A percentile compares a stretch with the other conserved stretches of the same genome.
Evolutionary conservation across 2,329 filamentous ascomycete species (phyloP).

Genomic region (Beauveria medogensis): DNA sequence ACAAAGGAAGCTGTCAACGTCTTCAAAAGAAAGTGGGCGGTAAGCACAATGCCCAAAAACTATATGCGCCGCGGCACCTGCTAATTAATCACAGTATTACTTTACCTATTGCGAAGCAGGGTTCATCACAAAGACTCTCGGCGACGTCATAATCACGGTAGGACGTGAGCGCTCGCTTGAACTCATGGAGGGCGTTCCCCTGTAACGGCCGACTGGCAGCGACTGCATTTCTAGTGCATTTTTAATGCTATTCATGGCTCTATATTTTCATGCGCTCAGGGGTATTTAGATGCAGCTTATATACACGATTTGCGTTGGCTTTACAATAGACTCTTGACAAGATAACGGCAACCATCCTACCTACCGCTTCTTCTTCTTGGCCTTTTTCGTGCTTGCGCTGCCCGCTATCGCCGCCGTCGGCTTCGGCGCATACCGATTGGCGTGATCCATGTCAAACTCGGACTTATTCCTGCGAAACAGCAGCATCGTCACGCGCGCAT

Average conservation of each 20-base stretch:
- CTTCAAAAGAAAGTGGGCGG: constrained; percentile 65
- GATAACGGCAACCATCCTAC: background rate
- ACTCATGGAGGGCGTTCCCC: constrained; percentile 62
- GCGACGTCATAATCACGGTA: constrained; percentile 65
- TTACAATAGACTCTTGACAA: background rate
- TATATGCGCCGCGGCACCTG: background rate
- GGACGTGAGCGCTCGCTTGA: constrained; percentile 56
- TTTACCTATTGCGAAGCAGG: constrained; percentile 70
- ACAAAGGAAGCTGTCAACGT: constrained; percentile 54
- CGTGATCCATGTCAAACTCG: constrained; percentile 74
- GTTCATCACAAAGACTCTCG: constrained; percentile 62
- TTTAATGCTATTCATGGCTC: background rate
- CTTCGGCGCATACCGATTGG: constrained; percentile 52
- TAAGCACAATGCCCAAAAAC: constrained; percentile 23
- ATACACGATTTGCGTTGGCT: constrained; percentile 1
- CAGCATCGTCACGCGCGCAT: constrained; percentile 85
- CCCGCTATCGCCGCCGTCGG: constrained; percentile 18
- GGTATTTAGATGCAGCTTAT: constrained; percentile 9
- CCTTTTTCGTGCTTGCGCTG: constrained; percentile 20
- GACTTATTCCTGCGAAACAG: constrained; percentile 77
- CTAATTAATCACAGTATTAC: constrained; percentile 46
- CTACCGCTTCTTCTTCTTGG: constrained; percentile 34
- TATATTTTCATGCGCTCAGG: background rate
- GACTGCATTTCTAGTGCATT: background rate
- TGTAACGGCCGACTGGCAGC: constrained; percentile 31